Evolutionary conservation across 2,329 filamentous ascomycete species (phyloP), one percentile per base, ranked within the genome.

Genomic region (Colletotrichum cordylinicola): DNA sequence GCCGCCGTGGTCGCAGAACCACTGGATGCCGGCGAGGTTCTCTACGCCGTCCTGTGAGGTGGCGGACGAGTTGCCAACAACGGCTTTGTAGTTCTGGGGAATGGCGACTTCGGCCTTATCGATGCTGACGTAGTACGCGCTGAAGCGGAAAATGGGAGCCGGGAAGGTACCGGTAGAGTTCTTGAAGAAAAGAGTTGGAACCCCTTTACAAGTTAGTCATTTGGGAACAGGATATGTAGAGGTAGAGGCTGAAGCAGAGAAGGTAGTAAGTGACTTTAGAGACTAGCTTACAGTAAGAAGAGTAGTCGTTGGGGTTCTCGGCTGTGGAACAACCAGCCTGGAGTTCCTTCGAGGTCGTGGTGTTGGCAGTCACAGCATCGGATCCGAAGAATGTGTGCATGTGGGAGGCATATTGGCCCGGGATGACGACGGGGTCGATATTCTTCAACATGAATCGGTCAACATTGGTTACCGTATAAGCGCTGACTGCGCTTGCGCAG

Each of bases 261-360:
- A 27, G 24, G 24, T 27, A 4, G 24, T 27, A 27, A 27, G 16
- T 60, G 29, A 16, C 10, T 18, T 18, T 8, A 43, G 37, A 43
- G 37, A n/a, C 37, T 18, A 12, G 60, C 81, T 65, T 74, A 82
- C 85, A 89, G 82, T 89, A 89, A 3, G 84, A 80, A 0, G 85
- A 87, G 1, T 87, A 79, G 69, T 88, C 87, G 68, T 89, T 88
- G 31, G 86, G 84, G 80, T 88, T 88, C 74, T 86, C 79, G 12
- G 82, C 84, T 8, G 83, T 85, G 15, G 86, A 84, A 80, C 87
- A 89, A 9, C 87, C 87, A 2, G 79, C 77, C 52, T 86, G 85
- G 2, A 89, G 82, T 67, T 82, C 62, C 29, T 67, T 37, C 8
- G 61, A 62, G 4, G 80, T 80, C 13, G 77, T 80, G 10, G 81